phyloP scores from a whole-genome alignment of 345 rosid genomes.

The Jatropha curcas region DNA sequence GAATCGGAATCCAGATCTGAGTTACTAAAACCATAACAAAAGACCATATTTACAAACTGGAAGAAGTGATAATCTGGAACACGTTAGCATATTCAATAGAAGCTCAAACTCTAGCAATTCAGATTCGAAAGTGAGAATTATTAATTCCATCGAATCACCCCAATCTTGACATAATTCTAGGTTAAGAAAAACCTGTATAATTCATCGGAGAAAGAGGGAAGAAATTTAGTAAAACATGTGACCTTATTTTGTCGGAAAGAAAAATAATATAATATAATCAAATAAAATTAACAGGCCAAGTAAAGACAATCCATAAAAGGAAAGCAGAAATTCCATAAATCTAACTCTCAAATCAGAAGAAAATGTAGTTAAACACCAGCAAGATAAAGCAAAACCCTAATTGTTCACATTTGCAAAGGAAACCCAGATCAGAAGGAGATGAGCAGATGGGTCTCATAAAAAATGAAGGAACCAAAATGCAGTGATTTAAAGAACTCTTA shows the following conservation, averaged over 20 bases:
- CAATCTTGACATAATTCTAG: neutral
- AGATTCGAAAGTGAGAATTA: neutral
- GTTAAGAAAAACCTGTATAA: neutral
- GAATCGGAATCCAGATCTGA: constrained; percentile 6
- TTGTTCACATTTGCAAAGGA: neutral
- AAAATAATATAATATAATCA: too few species aligned
- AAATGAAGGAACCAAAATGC: neutral
- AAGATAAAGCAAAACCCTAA: neutral
- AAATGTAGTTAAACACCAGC: neutral
- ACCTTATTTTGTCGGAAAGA: too few species aligned
- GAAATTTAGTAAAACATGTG: too few species aligned
- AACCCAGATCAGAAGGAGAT: constrained; percentile 43
- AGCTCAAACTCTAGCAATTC: neutral
- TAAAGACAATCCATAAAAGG: neutral
- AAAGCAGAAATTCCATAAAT: neutral
- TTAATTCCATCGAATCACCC: neutral
- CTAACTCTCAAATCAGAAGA: neutral
- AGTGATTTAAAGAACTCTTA: constrained; percentile 34
- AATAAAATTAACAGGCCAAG: neutral
- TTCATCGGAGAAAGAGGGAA: neutral
- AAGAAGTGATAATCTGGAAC: constrained; percentile 6
- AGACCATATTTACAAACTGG: neutral
- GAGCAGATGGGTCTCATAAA: neutral
- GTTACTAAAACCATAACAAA: constrained; percentile 10
- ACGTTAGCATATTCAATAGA: constrained; percentile 6